These are phyloP conservation scores for Dalbergia cochinchinensis DNA, from an alignment of 306 rosid genomes.

Conservation along the genomic window DNA sequence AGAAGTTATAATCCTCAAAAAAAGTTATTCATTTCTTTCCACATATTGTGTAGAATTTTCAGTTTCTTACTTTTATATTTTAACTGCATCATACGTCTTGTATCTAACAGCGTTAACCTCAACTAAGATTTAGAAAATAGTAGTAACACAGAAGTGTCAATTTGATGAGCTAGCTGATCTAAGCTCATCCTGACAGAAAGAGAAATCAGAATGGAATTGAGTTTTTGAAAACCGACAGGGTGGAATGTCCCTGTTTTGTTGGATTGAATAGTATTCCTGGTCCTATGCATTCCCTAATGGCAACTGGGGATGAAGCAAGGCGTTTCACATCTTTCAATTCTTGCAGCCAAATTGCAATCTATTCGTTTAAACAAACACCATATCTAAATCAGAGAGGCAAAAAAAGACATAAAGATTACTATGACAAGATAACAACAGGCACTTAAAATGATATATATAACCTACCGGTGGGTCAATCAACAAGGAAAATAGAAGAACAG, in stretches of 20 bases:
- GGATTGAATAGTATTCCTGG: background rate
- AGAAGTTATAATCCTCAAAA: no score
- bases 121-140: background rate
- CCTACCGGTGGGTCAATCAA: no score
- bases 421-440: background rate
- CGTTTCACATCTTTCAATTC: no score
- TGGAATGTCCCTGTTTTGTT: background rate
- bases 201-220: background rate
- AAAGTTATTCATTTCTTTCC: no score
- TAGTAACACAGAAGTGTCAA: background rate
- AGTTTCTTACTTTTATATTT: no score
- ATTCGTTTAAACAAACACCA: no score
- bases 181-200: background rate
- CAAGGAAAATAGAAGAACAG: background rate
- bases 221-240: background rate
- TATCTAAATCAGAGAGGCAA: background rate
- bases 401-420: background rate
- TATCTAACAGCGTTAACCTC: no score
- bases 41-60: no score
- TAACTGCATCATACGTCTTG: no score
- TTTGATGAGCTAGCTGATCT: background rate
- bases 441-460: no score
- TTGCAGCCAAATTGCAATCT: no score
- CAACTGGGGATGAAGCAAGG: background rate
- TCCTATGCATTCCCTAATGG: background rate